These are phyloP conservation scores for Pittosporum tobira DNA, from an alignment of 129 eudicot genomes.

Conservation along the genomic window DNA sequence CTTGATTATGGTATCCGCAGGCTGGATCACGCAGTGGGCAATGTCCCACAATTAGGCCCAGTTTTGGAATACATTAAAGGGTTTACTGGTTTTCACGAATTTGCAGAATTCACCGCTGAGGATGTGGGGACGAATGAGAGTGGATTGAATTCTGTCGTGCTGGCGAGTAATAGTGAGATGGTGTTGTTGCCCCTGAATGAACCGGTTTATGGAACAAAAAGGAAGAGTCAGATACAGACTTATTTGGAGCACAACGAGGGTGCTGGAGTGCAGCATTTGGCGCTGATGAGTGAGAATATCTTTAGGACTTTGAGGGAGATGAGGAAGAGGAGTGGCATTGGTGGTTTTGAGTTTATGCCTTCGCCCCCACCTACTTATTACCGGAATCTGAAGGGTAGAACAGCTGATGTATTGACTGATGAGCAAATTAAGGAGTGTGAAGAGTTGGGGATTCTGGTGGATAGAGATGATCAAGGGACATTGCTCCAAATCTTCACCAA, in stretches of 20 bases:
- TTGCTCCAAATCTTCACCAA: slow-evolving; percentile 85
- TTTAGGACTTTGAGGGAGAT: slow-evolving; percentile 78
- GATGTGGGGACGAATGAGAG: slow-evolving; percentile 87
- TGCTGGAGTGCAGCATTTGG: slow-evolving; percentile 86
- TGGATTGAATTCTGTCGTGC: slow-evolving; percentile 61
- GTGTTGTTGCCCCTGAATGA: slow-evolving; percentile 67
- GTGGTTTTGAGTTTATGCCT: slow-evolving; percentile 98
- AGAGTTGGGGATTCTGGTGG: slow-evolving; percentile 83
- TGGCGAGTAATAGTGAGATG: slow-evolving; percentile 59
- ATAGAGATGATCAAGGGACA: slow-evolving; percentile 85
- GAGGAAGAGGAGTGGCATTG: slow-evolving; percentile 51
- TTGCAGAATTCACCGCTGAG: slow-evolving; percentile 62
- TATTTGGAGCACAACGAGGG: slow-evolving; percentile 92
- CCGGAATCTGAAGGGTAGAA: slow-evolving; percentile 54
- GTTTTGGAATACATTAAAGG: slow-evolving; percentile 55
- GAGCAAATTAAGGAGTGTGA: slow-evolving; percentile 84
- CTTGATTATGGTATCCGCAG: slow-evolving; percentile 52
- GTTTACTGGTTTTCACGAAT: slow-evolving; percentile 79
- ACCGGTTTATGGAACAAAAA: slow-evolving; percentile 66
- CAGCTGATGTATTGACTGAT: slow-evolving; percentile 58
- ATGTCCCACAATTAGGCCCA: slow-evolving; percentile 53
- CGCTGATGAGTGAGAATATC: slow-evolving; percentile 59
- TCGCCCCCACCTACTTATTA: slow-evolving; percentile 76
- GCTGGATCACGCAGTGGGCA: slow-evolving; percentile 77
- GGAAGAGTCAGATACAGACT: slow-evolving; percentile 92